These are phyloP conservation scores for Exsudoporus frostii DNA, from an alignment of 768 basidiomycete species.

Conservation along the genomic window DNA sequence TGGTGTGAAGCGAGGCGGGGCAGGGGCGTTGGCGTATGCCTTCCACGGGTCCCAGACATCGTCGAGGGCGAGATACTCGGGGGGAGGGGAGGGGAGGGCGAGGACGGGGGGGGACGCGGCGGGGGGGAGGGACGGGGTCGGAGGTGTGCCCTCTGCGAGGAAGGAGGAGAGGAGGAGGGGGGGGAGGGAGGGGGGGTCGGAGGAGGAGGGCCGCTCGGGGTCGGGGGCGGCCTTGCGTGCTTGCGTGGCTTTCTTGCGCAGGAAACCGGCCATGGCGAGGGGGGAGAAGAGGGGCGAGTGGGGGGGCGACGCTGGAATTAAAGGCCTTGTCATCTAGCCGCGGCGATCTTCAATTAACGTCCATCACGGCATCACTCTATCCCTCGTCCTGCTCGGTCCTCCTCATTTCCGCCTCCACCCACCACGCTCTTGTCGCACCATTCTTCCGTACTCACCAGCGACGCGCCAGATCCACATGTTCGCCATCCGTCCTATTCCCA, in stretches of 20 bases:
- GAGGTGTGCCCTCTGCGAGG: too few relatives aligned
- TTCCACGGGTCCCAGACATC: constrained; percentile 28
- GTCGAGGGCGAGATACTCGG: not conserved
- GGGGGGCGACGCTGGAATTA: constrained; percentile 2
- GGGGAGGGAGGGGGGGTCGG: too few relatives aligned
- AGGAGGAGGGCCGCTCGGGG: constrained; percentile 20
- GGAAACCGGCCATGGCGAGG: constrained; percentile 48
- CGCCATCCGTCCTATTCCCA: constrained; percentile 14
- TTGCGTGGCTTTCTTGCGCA: constrained; percentile 56
- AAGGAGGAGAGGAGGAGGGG: constrained; percentile 42
- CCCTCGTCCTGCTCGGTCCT: not conserved
- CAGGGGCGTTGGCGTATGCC: not conserved
- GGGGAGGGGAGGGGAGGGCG: not conserved
- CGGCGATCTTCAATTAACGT: constrained; percentile 21
- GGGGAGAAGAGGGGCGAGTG: not conserved
- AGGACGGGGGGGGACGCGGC: constrained; percentile 17
- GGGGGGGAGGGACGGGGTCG: constrained; percentile 8
- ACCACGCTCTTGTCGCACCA: constrained; percentile 16
- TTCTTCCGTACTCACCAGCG: constrained; percentile 1
- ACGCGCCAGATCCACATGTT: constrained; percentile 20
- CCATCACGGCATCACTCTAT: constrained; percentile 1
- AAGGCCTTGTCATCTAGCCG: too few relatives aligned
- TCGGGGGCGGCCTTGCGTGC: too few relatives aligned
- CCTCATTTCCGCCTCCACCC: constrained; percentile 16
- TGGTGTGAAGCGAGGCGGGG: not conserved